Evolutionary conservation across 768 basidiomycete species (phyloP).

Genomic region (Suillus subalutaceus): DNA sequence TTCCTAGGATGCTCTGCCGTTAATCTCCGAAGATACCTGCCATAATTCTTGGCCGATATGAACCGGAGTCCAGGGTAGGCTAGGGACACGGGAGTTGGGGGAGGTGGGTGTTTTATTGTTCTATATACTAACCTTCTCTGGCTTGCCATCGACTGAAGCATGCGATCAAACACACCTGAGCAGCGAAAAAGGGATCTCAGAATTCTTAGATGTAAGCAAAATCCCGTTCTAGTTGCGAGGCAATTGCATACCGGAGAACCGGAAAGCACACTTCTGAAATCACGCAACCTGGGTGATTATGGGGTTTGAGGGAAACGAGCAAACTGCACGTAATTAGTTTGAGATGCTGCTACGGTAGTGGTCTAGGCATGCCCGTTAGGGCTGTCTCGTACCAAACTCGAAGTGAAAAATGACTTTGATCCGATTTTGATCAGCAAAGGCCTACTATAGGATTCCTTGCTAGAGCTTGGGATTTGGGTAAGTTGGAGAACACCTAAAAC

Average conservation of each 20-base stretch:
- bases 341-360: not conserved
- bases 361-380: not conserved
- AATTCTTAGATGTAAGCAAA: not conserved
- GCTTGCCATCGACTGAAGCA: not conserved
- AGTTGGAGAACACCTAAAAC: not conserved
- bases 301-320: not conserved
- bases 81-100: not conserved
- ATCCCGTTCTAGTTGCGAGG: not conserved
- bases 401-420: not conserved
- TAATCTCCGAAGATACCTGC: constrained; percentile 41
- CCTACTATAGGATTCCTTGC: too few relatives aligned
- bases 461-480: too few relatives aligned
- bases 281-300: not conserved
- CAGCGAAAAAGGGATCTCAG: not conserved
- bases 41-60: constrained; percentile 24
- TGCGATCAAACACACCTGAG: not conserved
- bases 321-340: not conserved
- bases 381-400: not conserved
- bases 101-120: not conserved
- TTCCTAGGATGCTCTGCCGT: constrained; percentile 21
- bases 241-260: not conserved
- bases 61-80: constrained; percentile 8
- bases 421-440: not conserved
- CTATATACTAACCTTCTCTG: not conserved
- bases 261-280: not conserved